Evolutionary conservation across 2,329 filamentous ascomycete genomes (phyloP), one percentile per base, ranked within the genome.

Genomic region (Exophiala phaeomuriformis): DNA sequence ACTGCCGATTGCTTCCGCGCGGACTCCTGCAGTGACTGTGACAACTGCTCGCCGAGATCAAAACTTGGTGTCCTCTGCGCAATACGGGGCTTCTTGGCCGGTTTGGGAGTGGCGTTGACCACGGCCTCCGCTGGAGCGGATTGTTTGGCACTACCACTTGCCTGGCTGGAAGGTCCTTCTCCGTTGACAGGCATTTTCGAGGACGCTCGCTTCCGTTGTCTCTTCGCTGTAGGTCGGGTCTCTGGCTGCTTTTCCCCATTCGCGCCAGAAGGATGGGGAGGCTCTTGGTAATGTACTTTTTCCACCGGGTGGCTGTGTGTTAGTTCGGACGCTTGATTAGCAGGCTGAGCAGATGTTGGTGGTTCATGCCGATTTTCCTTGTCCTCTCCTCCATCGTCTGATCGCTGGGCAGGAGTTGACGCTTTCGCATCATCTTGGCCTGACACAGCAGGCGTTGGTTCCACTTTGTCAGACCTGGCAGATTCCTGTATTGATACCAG

Each of bases 41-140:
- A 56, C 8, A 63, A 45, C 36, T 63, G 61, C 44, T 56, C 61
- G 43, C 56, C 55, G n/a, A 57, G 55, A 41, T 60, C 61, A 4
- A 55, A 39, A 46, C 43, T 53, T 5, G 53, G 37, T 5, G 41
- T 55, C 8, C 30, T 12, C 40, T 43, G 36, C 3, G 33, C 45
- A 36, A 19, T 28, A 28, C 40, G 39, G 9, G 36, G 2, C 41
- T 50, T 51, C 32, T 40, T 48, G 4, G 40, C 12, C 9, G 39
- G 5, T 28, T 54, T 56, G 3, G 10, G 3, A 27, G 27, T 35
- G 35, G 32, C 12, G 6, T 41, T 41, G 39, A 6, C 39, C 5
- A 27, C 12, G 12, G 47, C 32, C 4, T 48, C 5, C 4, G 33
- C 29, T 37, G 30, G 9, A 32, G 42, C 28, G 6, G 28, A 32